These are phyloP conservation scores for Geotrichum reessii DNA, from an alignment of 1,139 yeast species.

Conservation along the genomic window DNA sequence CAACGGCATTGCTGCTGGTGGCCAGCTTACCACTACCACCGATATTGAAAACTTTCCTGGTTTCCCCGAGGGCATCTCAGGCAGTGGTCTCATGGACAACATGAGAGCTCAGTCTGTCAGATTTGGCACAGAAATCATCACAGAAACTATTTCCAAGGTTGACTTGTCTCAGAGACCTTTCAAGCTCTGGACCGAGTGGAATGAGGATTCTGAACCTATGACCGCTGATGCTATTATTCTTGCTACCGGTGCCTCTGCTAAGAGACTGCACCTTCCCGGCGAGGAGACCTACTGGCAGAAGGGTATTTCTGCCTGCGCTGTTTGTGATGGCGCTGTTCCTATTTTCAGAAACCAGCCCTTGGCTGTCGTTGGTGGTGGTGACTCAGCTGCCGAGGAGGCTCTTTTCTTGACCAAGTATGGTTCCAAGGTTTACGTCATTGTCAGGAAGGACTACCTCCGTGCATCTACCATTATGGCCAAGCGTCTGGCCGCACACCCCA, in stretches of 20 bases:
- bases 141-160: slow-evolving; percentile 89
- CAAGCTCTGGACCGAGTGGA: slow-evolving; percentile 94
- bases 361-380: slow-evolving; percentile 98
- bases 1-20: slow-evolving; percentile 97
- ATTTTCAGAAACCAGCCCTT: slow-evolving; percentile 95
- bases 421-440: slow-evolving; percentile 86
- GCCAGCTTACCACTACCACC: slow-evolving; percentile 96
- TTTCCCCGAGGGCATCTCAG: slow-evolving; percentile 90
- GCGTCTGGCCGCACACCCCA: slow-evolving; percentile 76
- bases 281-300: slow-evolving; percentile 98
- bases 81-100: slow-evolving; percentile 81
- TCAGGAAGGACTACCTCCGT: slow-evolving; percentile 88
- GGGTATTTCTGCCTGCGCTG: slow-evolving; percentile 98
- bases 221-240: slow-evolving; percentile 88
- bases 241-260: slow-evolving; percentile 98
- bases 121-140: slow-evolving; percentile 89
- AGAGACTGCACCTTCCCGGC: slow-evolving; percentile 88
- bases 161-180: slow-evolving; percentile 83
- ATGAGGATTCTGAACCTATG: slow-evolving; percentile 72
- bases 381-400: slow-evolving; percentile 98
- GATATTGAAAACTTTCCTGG: slow-evolving; percentile 96
- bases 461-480: slow-evolving; percentile 96
- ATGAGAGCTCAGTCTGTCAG: slow-evolving; percentile 83
- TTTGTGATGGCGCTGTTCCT: slow-evolving; percentile 98
- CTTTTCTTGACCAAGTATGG: slow-evolving; percentile 93